Conservation (phyloP, 768 basidiomycete genomes). For the Sarcodon aspratus region DNA sequence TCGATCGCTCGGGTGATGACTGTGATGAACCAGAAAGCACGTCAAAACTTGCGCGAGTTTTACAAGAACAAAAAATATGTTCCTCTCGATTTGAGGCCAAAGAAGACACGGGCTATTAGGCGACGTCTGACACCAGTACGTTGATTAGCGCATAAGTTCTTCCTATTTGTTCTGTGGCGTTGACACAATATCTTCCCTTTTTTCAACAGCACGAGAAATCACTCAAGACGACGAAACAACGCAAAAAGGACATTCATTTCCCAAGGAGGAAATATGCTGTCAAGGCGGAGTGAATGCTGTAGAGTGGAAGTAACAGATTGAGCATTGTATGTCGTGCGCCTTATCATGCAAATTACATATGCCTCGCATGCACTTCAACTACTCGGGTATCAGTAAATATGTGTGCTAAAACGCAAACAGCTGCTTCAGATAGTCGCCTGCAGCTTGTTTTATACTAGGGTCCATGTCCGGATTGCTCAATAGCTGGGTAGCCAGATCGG, state of each 20-base stretch:
- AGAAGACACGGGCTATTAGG: constrained; percentile 98
- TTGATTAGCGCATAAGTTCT: background rate
- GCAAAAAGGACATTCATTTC: constrained; percentile 93
- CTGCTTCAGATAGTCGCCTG: constrained; percentile 63
- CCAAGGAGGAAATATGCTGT: constrained; percentile 90
- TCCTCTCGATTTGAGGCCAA: constrained; percentile 93
- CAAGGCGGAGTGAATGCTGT: constrained; percentile 39
- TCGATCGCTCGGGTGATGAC: constrained; percentile 97
- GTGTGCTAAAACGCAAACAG: constrained; percentile 24
- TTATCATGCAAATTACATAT: no score
- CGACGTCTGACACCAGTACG: constrained; percentile 84
- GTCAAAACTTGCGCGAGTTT: constrained; percentile 93
- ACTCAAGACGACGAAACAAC: constrained; percentile 84
- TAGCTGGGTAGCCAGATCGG: constrained; percentile 57
- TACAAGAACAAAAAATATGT: constrained; percentile 96
- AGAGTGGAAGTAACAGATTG: no score
- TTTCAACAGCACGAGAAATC: constrained; percentile 61
- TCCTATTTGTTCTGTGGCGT: constrained; percentile 1
- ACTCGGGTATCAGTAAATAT: no score
- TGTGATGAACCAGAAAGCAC: constrained; percentile 96
- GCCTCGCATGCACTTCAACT: no score
- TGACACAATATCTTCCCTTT: constrained; percentile 1
- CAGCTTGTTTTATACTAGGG: constrained; percentile 50
- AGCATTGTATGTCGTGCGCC: no score
- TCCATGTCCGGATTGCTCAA: constrained; percentile 48